Conservation (phyloP, 352 stramenopile species). For the Pythium phragmitis region DNA sequence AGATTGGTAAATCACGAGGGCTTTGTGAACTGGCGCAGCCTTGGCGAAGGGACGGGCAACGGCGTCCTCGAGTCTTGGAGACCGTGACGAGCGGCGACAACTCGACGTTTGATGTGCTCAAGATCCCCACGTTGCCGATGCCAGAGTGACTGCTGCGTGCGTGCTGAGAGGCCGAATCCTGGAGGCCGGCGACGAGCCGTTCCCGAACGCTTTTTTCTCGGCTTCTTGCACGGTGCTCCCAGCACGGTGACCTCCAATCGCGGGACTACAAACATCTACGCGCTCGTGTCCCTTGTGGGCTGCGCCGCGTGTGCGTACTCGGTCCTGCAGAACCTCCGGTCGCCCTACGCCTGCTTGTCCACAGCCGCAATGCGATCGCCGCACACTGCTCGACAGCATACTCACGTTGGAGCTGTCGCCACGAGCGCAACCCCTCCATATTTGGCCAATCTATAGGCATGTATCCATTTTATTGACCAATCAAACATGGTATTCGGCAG, state of each 20-base stretch:
- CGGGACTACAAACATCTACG: constrained; percentile 23
- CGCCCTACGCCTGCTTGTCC: not conserved
- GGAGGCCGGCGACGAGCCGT: constrained; percentile 12
- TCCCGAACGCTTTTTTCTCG: constrained; percentile 22
- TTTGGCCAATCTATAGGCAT: too few species aligned
- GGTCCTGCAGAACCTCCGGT: constrained; percentile 13
- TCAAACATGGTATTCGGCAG: too few species aligned
- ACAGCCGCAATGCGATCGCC: constrained; percentile 6
- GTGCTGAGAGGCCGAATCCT: constrained; percentile 18
- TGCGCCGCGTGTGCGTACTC: constrained; percentile 17
- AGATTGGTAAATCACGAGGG: constrained; percentile 17
- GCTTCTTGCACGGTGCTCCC: constrained; percentile 18
- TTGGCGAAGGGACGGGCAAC: constrained; percentile 12
- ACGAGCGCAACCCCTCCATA: constrained; percentile 15
- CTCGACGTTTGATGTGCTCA: constrained; percentile 9
- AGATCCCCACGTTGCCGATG: constrained; percentile 2
- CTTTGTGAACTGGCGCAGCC: constrained; percentile 9
- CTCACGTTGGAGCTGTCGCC: constrained; percentile 17
- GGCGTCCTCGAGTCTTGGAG: constrained; percentile 7
- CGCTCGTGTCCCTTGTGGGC: constrained; percentile 24
- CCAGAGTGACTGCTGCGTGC: constrained; percentile 15
- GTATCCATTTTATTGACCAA: too few species aligned
- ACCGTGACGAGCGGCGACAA: constrained; percentile 8
- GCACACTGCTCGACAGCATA: constrained; percentile 10
- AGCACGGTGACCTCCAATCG: constrained; percentile 22